Evolutionary conservation across 73 alveolate genomes (phyloP).

Genomic region (Paramecium bursaria): DNA sequence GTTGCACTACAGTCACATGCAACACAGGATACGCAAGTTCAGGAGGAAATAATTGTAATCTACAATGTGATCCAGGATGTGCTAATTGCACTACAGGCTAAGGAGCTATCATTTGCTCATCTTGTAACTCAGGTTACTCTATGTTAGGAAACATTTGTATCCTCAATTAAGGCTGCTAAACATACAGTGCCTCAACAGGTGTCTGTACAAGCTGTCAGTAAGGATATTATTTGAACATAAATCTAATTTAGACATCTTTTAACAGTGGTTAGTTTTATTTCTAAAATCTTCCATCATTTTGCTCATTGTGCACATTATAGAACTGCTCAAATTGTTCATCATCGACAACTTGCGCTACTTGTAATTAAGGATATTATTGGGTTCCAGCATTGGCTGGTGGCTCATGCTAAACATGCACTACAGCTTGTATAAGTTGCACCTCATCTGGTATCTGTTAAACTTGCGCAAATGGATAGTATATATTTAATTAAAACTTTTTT

Average conservation of each 20-base stretch:
- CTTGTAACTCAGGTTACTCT: conserved; percentile 5
- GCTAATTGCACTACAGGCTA: not conserved
- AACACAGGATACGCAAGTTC: not conserved
- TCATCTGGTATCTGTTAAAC: no score
- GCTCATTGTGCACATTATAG: not conserved
- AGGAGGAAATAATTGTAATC: no score
- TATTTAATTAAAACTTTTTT: no score
- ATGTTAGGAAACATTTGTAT: conserved; percentile 27
- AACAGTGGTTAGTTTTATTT: not conserved
- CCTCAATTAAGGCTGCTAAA: not conserved
- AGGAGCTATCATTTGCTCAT: not conserved
- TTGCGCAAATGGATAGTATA: no score
- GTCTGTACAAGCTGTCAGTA: not conserved
- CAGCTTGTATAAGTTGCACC: no score
- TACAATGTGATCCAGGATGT: conserved; percentile 37
- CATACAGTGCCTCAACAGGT: conserved; percentile 5
- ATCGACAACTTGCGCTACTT: not conserved
- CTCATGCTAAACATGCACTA: no score
- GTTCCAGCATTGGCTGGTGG: no score
- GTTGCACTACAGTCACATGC: not conserved
- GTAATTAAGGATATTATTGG: not conserved
- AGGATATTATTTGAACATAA: conserved; percentile 24
- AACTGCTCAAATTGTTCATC: conserved; percentile 7
- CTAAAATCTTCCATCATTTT: not conserved
- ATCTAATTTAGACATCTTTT: not conserved